These are phyloP conservation scores for Cercophora scortea DNA, from an alignment of 495 filamentous ascomycete genomes.

Conservation along the genomic window DNA sequence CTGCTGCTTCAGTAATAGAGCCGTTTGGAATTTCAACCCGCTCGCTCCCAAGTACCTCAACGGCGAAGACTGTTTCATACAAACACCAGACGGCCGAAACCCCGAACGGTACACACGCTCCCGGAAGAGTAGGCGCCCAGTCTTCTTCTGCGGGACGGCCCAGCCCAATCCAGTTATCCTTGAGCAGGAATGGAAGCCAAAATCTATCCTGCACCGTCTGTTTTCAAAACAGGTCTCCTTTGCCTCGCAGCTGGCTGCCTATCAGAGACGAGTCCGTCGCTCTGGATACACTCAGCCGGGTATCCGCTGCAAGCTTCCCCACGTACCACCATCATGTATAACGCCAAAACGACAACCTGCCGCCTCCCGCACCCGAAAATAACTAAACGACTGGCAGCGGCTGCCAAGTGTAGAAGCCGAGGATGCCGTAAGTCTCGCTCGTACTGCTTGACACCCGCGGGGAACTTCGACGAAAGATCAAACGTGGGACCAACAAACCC, in stretches of 20 bases:
- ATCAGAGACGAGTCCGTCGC: not conserved
- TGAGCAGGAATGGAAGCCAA: no score
- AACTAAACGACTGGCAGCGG: not conserved
- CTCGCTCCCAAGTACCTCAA: slow-evolving; percentile 9
- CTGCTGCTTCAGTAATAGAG: not conserved
- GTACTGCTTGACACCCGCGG: not conserved
- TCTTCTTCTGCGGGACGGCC: no score
- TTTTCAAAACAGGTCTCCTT: not conserved
- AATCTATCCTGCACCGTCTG: no score
- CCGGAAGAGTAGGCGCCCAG: no score
- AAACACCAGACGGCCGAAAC: not conserved
- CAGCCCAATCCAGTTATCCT: no score
- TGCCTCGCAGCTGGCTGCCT: not conserved
- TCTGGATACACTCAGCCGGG: not conserved
- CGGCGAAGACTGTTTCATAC: slow-evolving; percentile 12
- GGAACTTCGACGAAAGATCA: not conserved
- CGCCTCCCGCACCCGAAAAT: not conserved
- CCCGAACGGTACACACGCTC: not conserved
- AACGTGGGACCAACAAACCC: not conserved
- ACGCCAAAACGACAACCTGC: not conserved
- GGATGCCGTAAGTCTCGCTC: not conserved
- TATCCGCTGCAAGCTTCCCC: not conserved
- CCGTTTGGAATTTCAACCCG: slow-evolving; percentile 4
- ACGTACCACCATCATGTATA: not conserved
- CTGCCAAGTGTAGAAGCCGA: not conserved